phyloP scores from a whole-genome alignment of 2,329 filamentous ascomycete genomes.

The Verticillium nubilum region DNA sequence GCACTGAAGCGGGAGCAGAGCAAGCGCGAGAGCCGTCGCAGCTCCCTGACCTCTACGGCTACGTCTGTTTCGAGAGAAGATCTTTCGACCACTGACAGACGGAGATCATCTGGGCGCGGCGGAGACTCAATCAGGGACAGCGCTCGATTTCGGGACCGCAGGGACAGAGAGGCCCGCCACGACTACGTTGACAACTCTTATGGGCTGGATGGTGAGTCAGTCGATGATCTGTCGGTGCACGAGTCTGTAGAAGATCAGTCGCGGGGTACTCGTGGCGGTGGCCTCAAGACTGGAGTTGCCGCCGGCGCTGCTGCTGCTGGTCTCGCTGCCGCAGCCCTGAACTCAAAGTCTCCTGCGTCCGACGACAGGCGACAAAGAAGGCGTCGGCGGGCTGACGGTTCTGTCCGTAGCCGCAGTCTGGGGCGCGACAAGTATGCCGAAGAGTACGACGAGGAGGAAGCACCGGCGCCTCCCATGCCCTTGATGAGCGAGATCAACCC shows the following conservation, averaged over 20 bases:
- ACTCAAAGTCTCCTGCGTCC: constrained; percentile 34
- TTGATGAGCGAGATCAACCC: constrained; percentile 80
- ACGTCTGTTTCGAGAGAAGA: constrained; percentile 50
- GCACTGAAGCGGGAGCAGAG: constrained; percentile 88
- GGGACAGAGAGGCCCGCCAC: constrained; percentile 49
- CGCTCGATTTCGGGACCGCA: constrained; percentile 16
- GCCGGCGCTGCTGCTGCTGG: constrained; percentile 36
- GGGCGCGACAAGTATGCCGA: constrained; percentile 40
- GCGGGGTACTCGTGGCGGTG: constrained; percentile 34
- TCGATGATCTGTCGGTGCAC: constrained; percentile 30
- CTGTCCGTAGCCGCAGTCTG: constrained; percentile 36
- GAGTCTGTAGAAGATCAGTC: constrained; percentile 37
- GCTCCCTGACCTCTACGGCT: constrained; percentile 55
- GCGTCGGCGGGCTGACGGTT: constrained; percentile 44
- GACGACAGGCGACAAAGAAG: constrained; percentile 48
- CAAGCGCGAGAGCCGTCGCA: constrained; percentile 64
- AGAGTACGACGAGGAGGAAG: constrained; percentile 50
- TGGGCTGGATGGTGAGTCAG: constrained; percentile 39
- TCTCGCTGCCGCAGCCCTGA: constrained; percentile 27
- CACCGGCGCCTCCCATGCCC: constrained; percentile 71
- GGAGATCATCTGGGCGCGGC: constrained; percentile 57
- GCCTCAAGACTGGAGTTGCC: constrained; percentile 35
- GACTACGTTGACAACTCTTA: constrained; percentile 44
- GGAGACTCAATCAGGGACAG: constrained; percentile 43
- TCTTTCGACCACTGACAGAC: constrained; percentile 47